Conservation (phyloP, 192 early-diverging fungal genomes). For the Coemansia sp. region DNA sequence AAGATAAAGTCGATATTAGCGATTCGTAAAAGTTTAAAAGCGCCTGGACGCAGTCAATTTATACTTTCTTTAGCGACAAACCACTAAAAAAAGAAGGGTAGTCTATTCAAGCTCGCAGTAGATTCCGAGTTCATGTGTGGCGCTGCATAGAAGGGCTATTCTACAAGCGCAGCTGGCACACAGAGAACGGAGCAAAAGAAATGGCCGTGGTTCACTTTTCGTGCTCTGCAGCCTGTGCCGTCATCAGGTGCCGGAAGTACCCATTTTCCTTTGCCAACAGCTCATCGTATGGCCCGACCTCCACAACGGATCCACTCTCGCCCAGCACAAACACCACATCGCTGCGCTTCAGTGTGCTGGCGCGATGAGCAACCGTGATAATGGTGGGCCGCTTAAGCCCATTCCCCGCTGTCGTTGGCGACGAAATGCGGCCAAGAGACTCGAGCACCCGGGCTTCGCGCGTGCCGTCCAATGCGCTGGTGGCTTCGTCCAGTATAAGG, state of each 20-base stretch:
- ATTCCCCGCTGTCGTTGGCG: neutral
- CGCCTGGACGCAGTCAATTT: neutral
- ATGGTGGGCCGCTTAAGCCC: conserved; percentile 59
- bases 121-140: neutral
- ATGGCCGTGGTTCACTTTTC: neutral
- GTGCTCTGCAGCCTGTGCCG: conserved; percentile 44
- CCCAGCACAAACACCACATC: conserved; percentile 66
- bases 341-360: conserved; percentile 75
- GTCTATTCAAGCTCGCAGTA: neutral
- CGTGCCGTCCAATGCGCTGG: conserved; percentile 72
- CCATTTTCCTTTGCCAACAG: conserved; percentile 56
- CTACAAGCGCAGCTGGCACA: neutral
- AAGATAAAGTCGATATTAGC: neutral
- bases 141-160: neutral
- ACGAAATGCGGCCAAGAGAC: conserved; percentile 55
- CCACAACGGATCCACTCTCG: conserved; percentile 61
- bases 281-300: conserved; percentile 66
- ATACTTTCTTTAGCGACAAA: neutral
- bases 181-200: neutral
- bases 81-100: neutral
- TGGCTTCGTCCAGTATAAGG: conserved; percentile 76
- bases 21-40: neutral
- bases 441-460: conserved; percentile 65
- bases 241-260: conserved; percentile 56
- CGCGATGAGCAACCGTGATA: conserved; percentile 72